These are phyloP conservation scores for Panellus pusillus DNA, from an alignment of 768 basidiomycete genomes.

Conservation along the genomic window DNA sequence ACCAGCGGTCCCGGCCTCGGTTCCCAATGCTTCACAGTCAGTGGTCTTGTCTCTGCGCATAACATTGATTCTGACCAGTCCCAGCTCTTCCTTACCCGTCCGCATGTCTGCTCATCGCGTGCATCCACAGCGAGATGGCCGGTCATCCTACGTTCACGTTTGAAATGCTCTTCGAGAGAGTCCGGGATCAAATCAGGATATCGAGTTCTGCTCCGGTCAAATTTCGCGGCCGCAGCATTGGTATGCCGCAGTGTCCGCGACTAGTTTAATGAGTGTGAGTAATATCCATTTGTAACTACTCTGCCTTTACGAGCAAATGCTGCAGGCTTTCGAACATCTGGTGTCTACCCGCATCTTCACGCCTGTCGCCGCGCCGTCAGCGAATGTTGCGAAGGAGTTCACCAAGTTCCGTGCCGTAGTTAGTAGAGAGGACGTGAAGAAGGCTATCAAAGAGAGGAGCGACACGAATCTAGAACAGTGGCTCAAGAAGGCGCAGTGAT, in stretches of 20 bases:
- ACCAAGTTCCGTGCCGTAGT: conserved; percentile 70
- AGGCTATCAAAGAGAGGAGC: conserved; percentile 61
- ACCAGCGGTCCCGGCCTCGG: conserved; percentile 59
- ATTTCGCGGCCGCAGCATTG: conserved; percentile 70
- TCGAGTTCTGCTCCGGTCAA: conserved; percentile 75
- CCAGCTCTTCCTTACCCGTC: conserved; percentile 76
- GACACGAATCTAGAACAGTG: conserved; percentile 78
- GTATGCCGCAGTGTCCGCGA: conserved; percentile 68
- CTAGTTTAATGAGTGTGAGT: conserved; percentile 69
- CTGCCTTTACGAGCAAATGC: background rate
- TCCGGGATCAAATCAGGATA: conserved; percentile 71
- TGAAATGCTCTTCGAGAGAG: conserved; percentile 83
- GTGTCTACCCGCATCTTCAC: conserved; percentile 57
- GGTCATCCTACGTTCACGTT: conserved; percentile 86
- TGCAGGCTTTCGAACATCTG: conserved; percentile 77
- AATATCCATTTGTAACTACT: background rate
- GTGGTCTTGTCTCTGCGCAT: conserved; percentile 19
- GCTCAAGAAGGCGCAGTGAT: conserved; percentile 54
- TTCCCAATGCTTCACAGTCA: conserved; percentile 56
- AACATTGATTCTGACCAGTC: background rate
- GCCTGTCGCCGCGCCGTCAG: conserved; percentile 46
- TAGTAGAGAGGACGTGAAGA: conserved; percentile 65
- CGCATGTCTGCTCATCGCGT: conserved; percentile 83
- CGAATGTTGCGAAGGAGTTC: conserved; percentile 64
- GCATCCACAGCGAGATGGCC: conserved; percentile 69